These are phyloP conservation scores for Fistulifera pelliculosa DNA, from an alignment of 108 stramenopile species.

Conservation along the genomic window DNA sequence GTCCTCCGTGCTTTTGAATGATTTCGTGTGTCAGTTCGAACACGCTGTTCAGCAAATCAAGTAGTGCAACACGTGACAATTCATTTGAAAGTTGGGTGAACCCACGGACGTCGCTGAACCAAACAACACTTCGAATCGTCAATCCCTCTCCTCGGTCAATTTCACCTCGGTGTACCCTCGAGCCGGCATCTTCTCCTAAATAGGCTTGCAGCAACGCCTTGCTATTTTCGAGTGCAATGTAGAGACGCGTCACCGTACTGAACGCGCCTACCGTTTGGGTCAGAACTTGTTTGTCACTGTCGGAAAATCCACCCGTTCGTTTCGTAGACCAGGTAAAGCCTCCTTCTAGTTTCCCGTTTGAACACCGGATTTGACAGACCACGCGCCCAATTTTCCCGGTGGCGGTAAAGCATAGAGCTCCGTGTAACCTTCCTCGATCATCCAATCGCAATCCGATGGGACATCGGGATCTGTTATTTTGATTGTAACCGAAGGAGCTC, in stretches of 20 bases:
- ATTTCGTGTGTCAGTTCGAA: slow-evolving; percentile 5
- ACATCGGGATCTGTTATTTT: slow-evolving; percentile 5
- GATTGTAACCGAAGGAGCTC: slow-evolving; percentile 7
- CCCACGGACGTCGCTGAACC: slow-evolving; percentile 12
- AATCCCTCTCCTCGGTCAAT: slow-evolving; percentile 12
- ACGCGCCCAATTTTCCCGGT: not conserved
- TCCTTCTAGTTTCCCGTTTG: slow-evolving; percentile 10
- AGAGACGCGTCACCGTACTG: slow-evolving; percentile 10
- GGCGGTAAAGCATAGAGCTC: slow-evolving; percentile 4
- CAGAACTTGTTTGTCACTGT: slow-evolving; percentile 20
- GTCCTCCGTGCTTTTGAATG: slow-evolving; percentile 5
- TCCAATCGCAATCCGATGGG: slow-evolving; percentile 5
- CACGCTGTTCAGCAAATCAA: slow-evolving; percentile 8
- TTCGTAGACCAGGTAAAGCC: slow-evolving; percentile 24
- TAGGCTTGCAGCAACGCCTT: slow-evolving; percentile 13
- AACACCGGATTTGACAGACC: slow-evolving; percentile 5
- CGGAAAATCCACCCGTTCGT: slow-evolving; percentile 14
- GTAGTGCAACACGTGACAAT: not conserved
- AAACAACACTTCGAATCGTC: slow-evolving; percentile 8
- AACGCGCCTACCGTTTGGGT: slow-evolving; percentile 9
- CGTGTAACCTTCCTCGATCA: slow-evolving; percentile 6
- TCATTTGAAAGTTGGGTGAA: slow-evolving; percentile 8
- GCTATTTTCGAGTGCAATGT: slow-evolving; percentile 16
- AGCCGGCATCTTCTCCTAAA: slow-evolving; percentile 8
- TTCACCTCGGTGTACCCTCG: not conserved